Conservation (phyloP, 2,329 filamentous ascomycete genomes). For the Trichophyton mentagrophytes region DNA sequence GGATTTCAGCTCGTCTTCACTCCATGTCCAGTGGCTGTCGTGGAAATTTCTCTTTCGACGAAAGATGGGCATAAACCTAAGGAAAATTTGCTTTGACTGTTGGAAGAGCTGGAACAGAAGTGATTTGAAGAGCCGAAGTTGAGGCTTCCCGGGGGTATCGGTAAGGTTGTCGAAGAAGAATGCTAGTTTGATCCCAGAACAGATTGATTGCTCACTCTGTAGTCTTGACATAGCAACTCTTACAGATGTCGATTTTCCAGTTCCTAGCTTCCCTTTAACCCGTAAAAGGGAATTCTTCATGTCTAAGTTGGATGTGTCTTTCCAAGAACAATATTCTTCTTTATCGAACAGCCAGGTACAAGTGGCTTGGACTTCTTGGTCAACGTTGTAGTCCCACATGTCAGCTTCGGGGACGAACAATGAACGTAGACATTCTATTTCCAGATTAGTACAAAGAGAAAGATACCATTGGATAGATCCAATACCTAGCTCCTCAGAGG, state of each 20-base stretch:
- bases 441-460: background rate
- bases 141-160: slow-evolving; percentile 15
- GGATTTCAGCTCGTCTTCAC: slow-evolving; percentile 8
- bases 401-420: slow-evolving; percentile 33
- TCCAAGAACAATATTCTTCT: slow-evolving; percentile 29
- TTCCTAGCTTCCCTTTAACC: slow-evolving; percentile 15
- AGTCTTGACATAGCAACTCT: background rate
- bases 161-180: slow-evolving; percentile 24
- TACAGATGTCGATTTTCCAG: background rate
- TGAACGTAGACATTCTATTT: slow-evolving; percentile 2
- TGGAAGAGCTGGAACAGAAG: slow-evolving; percentile 19
- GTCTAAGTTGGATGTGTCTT: slow-evolving; percentile 15
- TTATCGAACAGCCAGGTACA: slow-evolving; percentile 33
- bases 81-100: slow-evolving; percentile 5
- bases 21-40: background rate
- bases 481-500: background rate
- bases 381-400: slow-evolving; percentile 25
- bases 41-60: slow-evolving; percentile 7
- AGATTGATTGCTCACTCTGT: background rate
- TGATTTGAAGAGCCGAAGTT: slow-evolving; percentile 20
- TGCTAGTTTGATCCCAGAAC: slow-evolving; percentile 26
- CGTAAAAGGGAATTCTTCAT: slow-evolving; percentile 25
- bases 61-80: slow-evolving; percentile 14
- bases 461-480: too few relatives aligned
- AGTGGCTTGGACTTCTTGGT: slow-evolving; percentile 27